Base-by-base conservation (phyloP, 768 basidiomycete genomes). In the Sporobolomyces roseus region DNA sequence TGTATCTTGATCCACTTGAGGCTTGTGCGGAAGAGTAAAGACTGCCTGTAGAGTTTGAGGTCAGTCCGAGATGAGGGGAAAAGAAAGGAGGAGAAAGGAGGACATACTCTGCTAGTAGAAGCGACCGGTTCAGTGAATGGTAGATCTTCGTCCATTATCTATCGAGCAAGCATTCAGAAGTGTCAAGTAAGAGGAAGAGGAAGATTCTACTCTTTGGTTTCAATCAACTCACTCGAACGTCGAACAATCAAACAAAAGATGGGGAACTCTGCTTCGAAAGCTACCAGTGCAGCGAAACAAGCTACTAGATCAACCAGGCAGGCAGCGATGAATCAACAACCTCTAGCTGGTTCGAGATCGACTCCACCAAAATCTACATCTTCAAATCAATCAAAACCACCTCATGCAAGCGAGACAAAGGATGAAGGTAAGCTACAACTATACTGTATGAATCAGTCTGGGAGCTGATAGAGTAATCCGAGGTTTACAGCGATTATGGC, bases 401-500 rank as follows among this genome's bases (percentile, higher is more conserved):
- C 53, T 1, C 36, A 49, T 4, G 85, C 84, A 16, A 85, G 82
- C 70, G 85, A 86, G 75, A 81, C 75, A 6, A 85, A 81, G 49
- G 62, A 56, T 48, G 56, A 67, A 89, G n/a, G n/a, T n/a, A n/a
- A n/a, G n/a, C n/a, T n/a, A n/a, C n/a, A n/a, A n/a, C n/a, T n/a
- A n/a, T n/a, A n/a, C n/a, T n/a, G n/a, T n/a, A n/a, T n/a, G n/a
- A n/a, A n/a, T n/a, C n/a, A n/a, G n/a, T n/a, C n/a, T n/a, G n/a
- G n/a, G n/a, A n/a, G n/a, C n/a, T n/a, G n/a, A n/a, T n/a, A n/a
- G n/a, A n/a, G n/a, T n/a, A n/a, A n/a, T n/a, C n/a, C n/a, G n/a
- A n/a, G n/a, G n/a, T n/a, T n/a, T n/a, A n/a, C n/a, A n/a, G 88
- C 80, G 12, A 85, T 89, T 73, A 81, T 84, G 62, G 79, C 75